Evolutionary conservation across 768 basidiomycete species (phyloP), one percentile per base, ranked within the genome.

Genomic region (Suillus spraguei): DNA sequence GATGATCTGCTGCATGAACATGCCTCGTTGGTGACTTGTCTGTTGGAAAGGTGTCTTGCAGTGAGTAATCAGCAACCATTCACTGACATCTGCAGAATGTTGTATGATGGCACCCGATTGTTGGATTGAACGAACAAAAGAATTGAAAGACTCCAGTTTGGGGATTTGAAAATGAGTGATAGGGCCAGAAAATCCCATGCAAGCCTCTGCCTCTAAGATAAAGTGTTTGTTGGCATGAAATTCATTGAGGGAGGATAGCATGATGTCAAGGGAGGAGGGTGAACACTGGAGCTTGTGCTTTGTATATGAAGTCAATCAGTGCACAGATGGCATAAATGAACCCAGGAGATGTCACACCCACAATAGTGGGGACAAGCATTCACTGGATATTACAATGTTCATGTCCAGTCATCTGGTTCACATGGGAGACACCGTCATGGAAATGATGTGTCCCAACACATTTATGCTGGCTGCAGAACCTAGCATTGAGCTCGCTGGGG

Each of bases 351-450:
- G 22, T n/a, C 28, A 56, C 39, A 44, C 61, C 61, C 32, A 20
- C 35, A 50, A 81, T 73, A 14, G 76, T 63, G 8, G 71, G 28
- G 22, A 82, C 60, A 14, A 81, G 61, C 47, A 72, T 72, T 9
- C 71, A 63, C 66, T 81, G 71, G 10, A 81, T 68, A 32, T 82
- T 73, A 0, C 74, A 65, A 59, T 80, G 77, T 47, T 80, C 78
- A 8, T 72, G 59, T 4, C 79, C 79, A 20, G 81, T 80, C 7
- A 78, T 74, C 63, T 81, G 80, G 50, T 80, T 80, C 28, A 81
- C 60, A 17, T 67, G 64, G 77, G 20, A 81, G 16, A 81, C 74
- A 0, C 80, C 80, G 38, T 75, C 70, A 13, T 65, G 63, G 60
- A 80, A 81, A 41, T 79, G 78, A 39, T 76, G 66, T 64, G 70